A percentile compares a stretch with the other conserved stretches of the same genome.
phyloP scores from a whole-genome alignment of 2,329 filamentous ascomycete species.

The Nakataea oryzae region DNA sequence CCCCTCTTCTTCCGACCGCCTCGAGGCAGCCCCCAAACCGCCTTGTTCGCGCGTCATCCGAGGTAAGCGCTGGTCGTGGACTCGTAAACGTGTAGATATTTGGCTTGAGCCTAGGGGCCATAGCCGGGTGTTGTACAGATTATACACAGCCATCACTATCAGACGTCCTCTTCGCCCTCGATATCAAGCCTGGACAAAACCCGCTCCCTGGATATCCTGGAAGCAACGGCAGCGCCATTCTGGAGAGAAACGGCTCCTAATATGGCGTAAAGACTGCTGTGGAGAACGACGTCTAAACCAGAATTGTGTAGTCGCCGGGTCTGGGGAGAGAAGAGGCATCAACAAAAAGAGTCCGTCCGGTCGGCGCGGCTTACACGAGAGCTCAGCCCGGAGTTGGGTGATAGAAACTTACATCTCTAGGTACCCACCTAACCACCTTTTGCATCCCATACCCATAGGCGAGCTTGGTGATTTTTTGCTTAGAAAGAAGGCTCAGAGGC shows the following conservation, averaged over 20 bases:
- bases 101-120: neutral
- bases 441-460: slow-evolving; percentile 61
- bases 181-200: slow-evolving; percentile 38
- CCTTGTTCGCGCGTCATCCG: neutral
- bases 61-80: neutral
- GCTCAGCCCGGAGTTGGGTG: no score
- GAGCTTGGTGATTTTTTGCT: slow-evolving; percentile 55
- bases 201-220: slow-evolving; percentile 63
- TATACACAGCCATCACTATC: neutral
- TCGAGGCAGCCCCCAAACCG: no score
- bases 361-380: neutral
- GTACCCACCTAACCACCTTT: slow-evolving; percentile 73
- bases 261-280: slow-evolving; percentile 73
- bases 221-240: slow-evolving; percentile 69
- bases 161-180: neutral
- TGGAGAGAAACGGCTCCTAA: slow-evolving; percentile 85
- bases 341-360: neutral
- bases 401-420: slow-evolving; percentile 54
- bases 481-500: slow-evolving; percentile 51
- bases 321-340: slow-evolving; percentile 32
- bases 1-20: no score
- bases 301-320: slow-evolving; percentile 63
- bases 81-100: neutral
- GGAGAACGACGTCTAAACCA: slow-evolving; percentile 64
- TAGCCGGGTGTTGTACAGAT: neutral